Base-by-base conservation (phyloP, 805 yeast species). In the Cyberlindnera bimundalis region DNA sequence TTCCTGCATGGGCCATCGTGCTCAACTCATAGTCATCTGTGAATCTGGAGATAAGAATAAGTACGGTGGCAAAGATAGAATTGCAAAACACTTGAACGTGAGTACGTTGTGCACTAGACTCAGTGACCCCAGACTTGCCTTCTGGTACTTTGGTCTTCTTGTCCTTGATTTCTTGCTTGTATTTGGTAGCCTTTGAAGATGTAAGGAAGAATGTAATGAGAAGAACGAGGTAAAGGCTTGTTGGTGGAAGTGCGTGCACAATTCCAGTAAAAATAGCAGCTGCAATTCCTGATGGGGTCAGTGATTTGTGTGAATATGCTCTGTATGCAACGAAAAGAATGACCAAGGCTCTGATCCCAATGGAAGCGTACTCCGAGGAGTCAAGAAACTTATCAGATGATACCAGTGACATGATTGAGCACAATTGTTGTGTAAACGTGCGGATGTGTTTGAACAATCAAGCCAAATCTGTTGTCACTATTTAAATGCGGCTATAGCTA, bases 81-180 rank as follows among this genome's bases (percentile, higher is more conserved):
- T 70, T 70, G 27, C 66, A 58, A 19, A 70, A 44, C 9, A 70
- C 75, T 52, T 70, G 75, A 17, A 66, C 49, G 39, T 64, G 61
- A 10, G 65, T 65, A 23, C 75, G 51, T 14, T 68, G 67, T 2
- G 56, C 38, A 3, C 55, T 56, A 6, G 58, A 61, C 17, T 46
- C 51, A 5, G 58, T 47, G 1, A 39, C 16, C 3, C 41, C 42
- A n/a, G n/a, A n/a, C 13, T 37, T 47, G 9, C 39, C 36, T 13
- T 27, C 27, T n/a, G 58, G 51, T 2, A 53, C 42, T 16, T 52
- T 61, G 3, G 68, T 64, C 44, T 61, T 53, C 24, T 51, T 49
- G 30, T 49, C 46, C 42, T 70, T 70, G 32, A 63, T 45, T 6
- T 55, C 58, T 19, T 64, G 64, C 45, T 66, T 69, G 43, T 57